Evolutionary conservation across 495 filamentous ascomycete species (phyloP).

Genomic region (Penicillium herquei): DNA sequence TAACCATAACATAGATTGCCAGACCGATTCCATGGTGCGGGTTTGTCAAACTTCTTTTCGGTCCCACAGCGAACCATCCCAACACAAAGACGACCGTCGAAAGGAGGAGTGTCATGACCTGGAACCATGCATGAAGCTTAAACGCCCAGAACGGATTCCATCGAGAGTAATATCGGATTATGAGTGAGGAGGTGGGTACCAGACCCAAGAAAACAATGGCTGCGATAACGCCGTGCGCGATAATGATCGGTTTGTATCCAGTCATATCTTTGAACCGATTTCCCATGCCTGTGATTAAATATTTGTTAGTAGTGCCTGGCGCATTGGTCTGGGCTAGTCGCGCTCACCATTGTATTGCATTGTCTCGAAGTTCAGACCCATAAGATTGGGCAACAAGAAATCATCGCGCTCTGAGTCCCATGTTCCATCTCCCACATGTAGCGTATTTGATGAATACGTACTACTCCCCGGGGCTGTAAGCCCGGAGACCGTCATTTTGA

Average conservation of each 20-base stretch:
- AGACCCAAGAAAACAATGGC: constrained; percentile 85
- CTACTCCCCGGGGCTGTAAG: constrained; percentile 78
- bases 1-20: constrained; percentile 79
- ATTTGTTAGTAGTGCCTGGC: constrained; percentile 4
- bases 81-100: constrained; percentile 29
- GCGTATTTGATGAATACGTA: constrained; percentile 76
- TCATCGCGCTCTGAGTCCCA: constrained; percentile 83
- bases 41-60: constrained; percentile 76
- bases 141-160: constrained; percentile 64
- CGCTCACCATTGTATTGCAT: constrained; percentile 89
- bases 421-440: constrained; percentile 87
- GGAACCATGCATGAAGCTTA: constrained; percentile 79
- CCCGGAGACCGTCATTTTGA: constrained; percentile 43
- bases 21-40: constrained; percentile 94
- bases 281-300: constrained; percentile 69
- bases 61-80: constrained; percentile 31
- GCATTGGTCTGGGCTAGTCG: background rate
- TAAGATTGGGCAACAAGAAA: constrained; percentile 83
- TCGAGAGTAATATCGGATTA: constrained; percentile 69
- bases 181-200: constrained; percentile 74
- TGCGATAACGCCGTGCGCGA: constrained; percentile 81
- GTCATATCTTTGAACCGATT: constrained; percentile 77
- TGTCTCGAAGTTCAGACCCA: constrained; percentile 88
- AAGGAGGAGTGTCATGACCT: constrained; percentile 63
- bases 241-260: constrained; percentile 75